Evolutionary conservation across 768 basidiomycete genomes (phyloP).

Genomic region (Candolleomyces efflorescens): DNA sequence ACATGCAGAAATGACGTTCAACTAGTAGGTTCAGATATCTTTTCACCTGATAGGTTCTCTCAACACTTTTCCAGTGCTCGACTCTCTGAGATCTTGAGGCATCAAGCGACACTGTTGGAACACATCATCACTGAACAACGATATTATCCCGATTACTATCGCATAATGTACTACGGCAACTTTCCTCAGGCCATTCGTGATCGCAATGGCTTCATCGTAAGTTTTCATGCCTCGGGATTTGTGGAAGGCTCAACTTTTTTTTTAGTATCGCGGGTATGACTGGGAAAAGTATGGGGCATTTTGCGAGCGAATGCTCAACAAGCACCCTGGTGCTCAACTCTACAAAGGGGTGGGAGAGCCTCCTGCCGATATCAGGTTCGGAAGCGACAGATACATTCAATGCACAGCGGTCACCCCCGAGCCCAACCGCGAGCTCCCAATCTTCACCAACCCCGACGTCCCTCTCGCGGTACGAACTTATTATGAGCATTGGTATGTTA

Average conservation of each 20-base stretch:
- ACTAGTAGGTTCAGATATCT: constrained; percentile 57
- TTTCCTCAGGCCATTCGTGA: constrained; percentile 82
- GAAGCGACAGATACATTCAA: constrained; percentile 82
- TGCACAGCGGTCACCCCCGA: constrained; percentile 84
- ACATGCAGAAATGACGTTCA: constrained; percentile 86
- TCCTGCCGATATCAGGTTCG: constrained; percentile 73
- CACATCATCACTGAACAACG: constrained; percentile 81
- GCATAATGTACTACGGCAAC: constrained; percentile 90
- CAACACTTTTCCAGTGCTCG: constrained; percentile 48
- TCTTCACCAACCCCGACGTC: constrained; percentile 85
- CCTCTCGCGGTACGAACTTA: constrained; percentile 76
- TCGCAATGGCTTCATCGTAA: constrained; percentile 81
- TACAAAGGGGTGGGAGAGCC: constrained; percentile 74
- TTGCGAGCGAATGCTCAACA: constrained; percentile 88
- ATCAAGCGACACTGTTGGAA: constrained; percentile 84
- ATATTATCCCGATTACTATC: constrained; percentile 90
- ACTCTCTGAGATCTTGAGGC: constrained; percentile 78
- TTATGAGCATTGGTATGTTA: constrained; percentile 74
- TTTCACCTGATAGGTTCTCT: constrained; percentile 8
- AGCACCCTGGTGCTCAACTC: constrained; percentile 81
- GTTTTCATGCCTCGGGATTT: constrained; percentile 18
- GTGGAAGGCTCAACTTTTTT: constrained; percentile 5
- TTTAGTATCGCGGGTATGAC: constrained; percentile 87
- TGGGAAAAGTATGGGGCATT: constrained; percentile 92
- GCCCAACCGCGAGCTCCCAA: constrained; percentile 68